Evolutionary conservation across 2,329 filamentous ascomycete species (phyloP).

Genomic region (Dichotomopilus funicola): DNA sequence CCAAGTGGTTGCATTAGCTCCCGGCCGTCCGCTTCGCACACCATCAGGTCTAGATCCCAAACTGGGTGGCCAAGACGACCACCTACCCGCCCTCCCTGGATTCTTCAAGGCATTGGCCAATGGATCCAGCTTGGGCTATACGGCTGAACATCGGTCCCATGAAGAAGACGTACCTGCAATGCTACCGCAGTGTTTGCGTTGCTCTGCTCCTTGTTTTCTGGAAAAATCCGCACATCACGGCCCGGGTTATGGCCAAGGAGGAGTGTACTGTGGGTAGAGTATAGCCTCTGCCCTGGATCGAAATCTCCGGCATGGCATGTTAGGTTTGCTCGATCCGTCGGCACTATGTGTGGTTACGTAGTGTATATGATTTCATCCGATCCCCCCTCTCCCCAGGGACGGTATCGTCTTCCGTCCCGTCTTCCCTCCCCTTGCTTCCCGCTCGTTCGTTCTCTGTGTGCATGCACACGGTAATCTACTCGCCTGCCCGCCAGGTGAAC

Average conservation of each 20-base stretch:
- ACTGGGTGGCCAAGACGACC: slow-evolving; percentile 8
- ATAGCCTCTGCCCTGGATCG: no score
- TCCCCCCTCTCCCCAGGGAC: no score
- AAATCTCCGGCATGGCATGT: no score
- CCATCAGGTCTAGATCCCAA: neutral
- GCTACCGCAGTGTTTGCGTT: neutral
- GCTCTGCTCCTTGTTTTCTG: neutral
- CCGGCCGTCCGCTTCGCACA: slow-evolving; percentile 1
- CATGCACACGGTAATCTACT: no score
- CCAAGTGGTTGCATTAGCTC: no score
- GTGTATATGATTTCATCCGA: no score
- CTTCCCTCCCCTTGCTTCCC: no score
- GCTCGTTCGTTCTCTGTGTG: no score
- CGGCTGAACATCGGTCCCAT: slow-evolving; percentile 2
- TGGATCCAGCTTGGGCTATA: slow-evolving; percentile 8
- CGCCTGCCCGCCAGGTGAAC: no score
- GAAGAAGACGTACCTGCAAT: neutral
- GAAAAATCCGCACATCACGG: slow-evolving; percentile 6
- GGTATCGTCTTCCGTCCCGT: no score
- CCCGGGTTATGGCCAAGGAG: slow-evolving; percentile 10
- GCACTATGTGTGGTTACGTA: no score
- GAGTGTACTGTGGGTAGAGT: neutral
- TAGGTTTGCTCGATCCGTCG: no score
- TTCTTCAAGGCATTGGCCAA: slow-evolving; percentile 17
- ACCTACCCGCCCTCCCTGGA: neutral